A percentile compares a stretch with the other conserved stretches of the same genome.
Evolutionary conservation across 495 filamentous ascomycete genomes (phyloP).

Genomic region (Penicillium cataractarum): DNA sequence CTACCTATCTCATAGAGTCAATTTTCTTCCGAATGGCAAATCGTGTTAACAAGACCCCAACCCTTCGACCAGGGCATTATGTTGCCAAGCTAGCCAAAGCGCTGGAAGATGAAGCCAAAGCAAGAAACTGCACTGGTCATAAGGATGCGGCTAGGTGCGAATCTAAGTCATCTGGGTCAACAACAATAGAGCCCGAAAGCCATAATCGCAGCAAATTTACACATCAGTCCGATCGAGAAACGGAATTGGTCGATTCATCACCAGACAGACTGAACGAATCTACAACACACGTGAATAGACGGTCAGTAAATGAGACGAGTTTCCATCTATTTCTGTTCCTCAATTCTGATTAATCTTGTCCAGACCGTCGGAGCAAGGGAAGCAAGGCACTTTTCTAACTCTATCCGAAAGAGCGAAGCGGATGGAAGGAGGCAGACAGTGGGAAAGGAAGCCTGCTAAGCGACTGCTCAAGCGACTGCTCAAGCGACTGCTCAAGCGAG

Average conservation of each 20-base stretch:
- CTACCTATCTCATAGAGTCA: no score
- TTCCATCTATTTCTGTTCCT: not conserved
- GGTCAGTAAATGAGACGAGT: not conserved
- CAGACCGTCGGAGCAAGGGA: not conserved
- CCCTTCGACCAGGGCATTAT: not conserved
- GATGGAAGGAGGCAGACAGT: not conserved
- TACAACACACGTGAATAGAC: not conserved
- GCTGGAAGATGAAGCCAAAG: not conserved
- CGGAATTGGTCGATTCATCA: not conserved
- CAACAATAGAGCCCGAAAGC: not conserved
- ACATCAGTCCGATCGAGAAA: conserved; percentile 1
- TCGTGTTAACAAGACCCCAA: not conserved
- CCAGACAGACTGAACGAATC: not conserved
- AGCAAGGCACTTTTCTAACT: not conserved
- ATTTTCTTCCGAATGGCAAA: not conserved
- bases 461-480: not conserved
- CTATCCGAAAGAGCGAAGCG: not conserved
- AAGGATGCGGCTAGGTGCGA: not conserved
- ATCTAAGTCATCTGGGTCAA: not conserved
- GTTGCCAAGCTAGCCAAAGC: not conserved
- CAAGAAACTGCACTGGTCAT: not conserved
- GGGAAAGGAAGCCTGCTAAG: not conserved
- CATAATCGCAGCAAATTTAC: not conserved
- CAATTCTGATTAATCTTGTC: not conserved
- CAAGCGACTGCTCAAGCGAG: no score